Base-by-base conservation (phyloP, 768 basidiomycete species). In the Cantharellus anzutake region DNA sequence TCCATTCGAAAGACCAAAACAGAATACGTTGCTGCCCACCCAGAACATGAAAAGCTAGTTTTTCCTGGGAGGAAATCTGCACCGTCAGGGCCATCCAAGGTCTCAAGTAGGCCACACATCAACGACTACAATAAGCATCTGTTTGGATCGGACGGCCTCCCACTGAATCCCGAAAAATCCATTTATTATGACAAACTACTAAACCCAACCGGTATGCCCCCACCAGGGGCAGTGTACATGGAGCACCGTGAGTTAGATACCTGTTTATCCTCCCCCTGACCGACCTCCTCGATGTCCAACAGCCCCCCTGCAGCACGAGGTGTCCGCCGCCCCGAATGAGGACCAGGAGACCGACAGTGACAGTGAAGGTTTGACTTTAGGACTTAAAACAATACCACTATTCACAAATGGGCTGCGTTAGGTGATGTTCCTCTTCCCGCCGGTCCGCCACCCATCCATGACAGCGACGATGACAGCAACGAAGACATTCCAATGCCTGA, bases 181-280 rank as follows among this genome's bases (percentile, higher is more conserved):
- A 74, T 93, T 41, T 97, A 94, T 69, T 97, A 91, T 72, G 86
- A 98, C 66, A 79, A 86, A 38, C 78, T 91, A 48, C 83, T 93
- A 80, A 98, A 98, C 68, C 90, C 91, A 34, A 92, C 76, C 67
- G 93, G 92, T 38, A 86, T 91, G 16, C 82, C 93, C 20, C 93
- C 93, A 48, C 94, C 93, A 7, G 94, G 94, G 4, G 89, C 96
- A 91, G 90, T 88, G n/a, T 97, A 96, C 70, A 73, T 79, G 60
- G 89, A 97, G 68, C 72, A 84, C 72, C 78, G 92, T 93, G 65
- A 71, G 85, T 74, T 3, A 41, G 38, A 39, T 3, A 42, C 4
- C n/a, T 7, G n/a, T 4, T 39, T 20, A 34, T 53, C 39, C 2
- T 14, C 50, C 50, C 1, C 51, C 62, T 42, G 60, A 63, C 35